A percentile compares a stretch with the other conserved stretches of the same genome.
These are phyloP conservation scores for Sicyos baderoa DNA, from an alignment of 306 rosid species.

Conservation along the genomic window DNA sequence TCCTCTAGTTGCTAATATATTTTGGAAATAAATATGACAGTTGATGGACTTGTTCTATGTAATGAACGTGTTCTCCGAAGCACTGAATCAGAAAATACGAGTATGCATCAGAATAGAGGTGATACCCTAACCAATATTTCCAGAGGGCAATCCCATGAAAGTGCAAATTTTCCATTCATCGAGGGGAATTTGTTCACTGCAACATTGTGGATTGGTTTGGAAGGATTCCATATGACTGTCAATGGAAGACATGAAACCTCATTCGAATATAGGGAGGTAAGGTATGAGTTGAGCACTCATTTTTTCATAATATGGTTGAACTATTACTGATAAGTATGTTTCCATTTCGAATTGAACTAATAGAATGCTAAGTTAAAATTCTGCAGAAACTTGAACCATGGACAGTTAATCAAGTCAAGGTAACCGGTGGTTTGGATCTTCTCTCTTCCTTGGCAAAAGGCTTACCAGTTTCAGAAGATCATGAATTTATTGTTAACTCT, in stretches of 20 bases:
- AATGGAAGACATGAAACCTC: conserved; percentile 94
- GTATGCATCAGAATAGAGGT: conserved; percentile 38
- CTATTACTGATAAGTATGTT: background rate
- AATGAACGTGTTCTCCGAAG: conserved; percentile 64
- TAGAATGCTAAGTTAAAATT: conserved; percentile 1
- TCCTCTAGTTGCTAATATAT: conserved; percentile 27
- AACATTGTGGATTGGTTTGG: conserved; percentile 77
- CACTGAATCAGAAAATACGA: conserved; percentile 39
- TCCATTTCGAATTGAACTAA: background rate
- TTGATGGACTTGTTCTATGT: conserved; percentile 87
- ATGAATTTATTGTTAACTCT: conserved; percentile 46
- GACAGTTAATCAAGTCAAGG: conserved; percentile 57
- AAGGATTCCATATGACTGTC: conserved; percentile 91
- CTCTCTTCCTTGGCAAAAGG: conserved; percentile 85
- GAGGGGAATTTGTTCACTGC: conserved; percentile 83
- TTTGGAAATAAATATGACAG: conserved; percentile 36
- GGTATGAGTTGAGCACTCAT: conserved; percentile 30
- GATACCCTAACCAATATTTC: conserved; percentile 42
- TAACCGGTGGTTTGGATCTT: conserved; percentile 50
- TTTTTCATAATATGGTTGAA: background rate
- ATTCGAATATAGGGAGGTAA: conserved; percentile 91
- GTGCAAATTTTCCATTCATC: conserved; percentile 67
- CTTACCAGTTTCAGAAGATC: conserved; percentile 81
- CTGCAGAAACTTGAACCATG: conserved; percentile 93
- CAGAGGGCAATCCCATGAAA: conserved; percentile 49